phyloP scores from a whole-genome alignment of 1,139 yeast genomes.

The Geotrichum carabidarum region DNA sequence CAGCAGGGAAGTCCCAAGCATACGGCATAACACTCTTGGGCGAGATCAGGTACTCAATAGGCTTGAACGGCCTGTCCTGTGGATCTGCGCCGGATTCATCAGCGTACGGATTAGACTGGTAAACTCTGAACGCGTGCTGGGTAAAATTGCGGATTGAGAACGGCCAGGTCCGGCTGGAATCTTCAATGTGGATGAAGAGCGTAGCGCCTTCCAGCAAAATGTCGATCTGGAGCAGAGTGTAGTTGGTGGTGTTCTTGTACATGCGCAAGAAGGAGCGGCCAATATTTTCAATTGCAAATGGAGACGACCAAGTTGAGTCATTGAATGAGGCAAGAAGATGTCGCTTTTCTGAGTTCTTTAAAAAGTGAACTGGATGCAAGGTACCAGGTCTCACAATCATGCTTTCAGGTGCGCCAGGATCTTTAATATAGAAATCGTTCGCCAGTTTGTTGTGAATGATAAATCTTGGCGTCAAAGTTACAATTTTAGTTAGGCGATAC shows the following conservation, averaged over 20 bases:
- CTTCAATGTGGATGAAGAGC: conserved; percentile 65
- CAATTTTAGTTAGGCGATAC: conserved; percentile 68
- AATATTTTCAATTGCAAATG: conserved; percentile 74
- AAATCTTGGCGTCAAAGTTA: conserved; percentile 78
- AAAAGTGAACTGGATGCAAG: conserved; percentile 59
- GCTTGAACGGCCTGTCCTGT: conserved; percentile 35
- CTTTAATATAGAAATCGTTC: conserved; percentile 57
- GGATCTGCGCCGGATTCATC: conserved; percentile 61
- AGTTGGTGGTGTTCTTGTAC: conserved; percentile 56
- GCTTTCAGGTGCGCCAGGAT: conserved; percentile 44
- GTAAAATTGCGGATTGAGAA: conserved; percentile 84
- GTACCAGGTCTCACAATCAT: conserved; percentile 45
- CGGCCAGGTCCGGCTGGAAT: conserved; percentile 84
- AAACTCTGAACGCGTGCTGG: conserved; percentile 72
- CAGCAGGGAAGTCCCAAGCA: conserved; percentile 96
- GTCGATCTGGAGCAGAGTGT: conserved; percentile 60
- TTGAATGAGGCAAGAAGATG: conserved; percentile 56
- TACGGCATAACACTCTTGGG: conserved; percentile 94
- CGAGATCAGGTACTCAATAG: conserved; percentile 69
- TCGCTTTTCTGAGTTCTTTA: conserved; percentile 46
- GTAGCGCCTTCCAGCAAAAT: conserved; percentile 74
- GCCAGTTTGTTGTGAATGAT: conserved; percentile 59
- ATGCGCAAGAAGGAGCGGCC: conserved; percentile 77
- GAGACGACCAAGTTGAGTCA: conserved; percentile 73
- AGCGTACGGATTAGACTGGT: conserved; percentile 77